phyloP scores from a whole-genome alignment of 495 filamentous ascomycete species.

The Tuber umbilicatum region DNA sequence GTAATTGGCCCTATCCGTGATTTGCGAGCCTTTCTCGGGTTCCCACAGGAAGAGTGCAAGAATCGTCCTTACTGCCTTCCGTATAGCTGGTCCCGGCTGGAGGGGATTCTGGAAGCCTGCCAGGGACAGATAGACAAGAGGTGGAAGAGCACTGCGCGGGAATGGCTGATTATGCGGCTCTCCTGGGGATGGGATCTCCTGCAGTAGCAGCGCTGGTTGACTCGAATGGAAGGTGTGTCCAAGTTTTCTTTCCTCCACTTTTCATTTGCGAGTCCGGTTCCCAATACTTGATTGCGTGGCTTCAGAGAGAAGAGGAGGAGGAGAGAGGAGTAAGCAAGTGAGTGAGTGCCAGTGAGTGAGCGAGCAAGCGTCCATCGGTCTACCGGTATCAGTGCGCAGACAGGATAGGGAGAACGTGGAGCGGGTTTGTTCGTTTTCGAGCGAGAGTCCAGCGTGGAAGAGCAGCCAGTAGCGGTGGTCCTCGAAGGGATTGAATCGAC shows the following conservation, averaged over 20 bases:
- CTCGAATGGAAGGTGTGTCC: slow-evolving; percentile 37
- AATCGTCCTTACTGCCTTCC: slow-evolving; percentile 34
- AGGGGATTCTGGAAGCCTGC: slow-evolving; percentile 37
- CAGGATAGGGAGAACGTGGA: not conserved
- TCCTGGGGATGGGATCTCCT: slow-evolving; percentile 38
- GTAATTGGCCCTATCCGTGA: slow-evolving; percentile 30
- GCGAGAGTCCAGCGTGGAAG: not conserved
- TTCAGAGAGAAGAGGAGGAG: slow-evolving; percentile 33
- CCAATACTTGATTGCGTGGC: slow-evolving; percentile 32
- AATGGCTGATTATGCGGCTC: slow-evolving; percentile 40
- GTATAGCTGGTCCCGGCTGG: slow-evolving; percentile 31
- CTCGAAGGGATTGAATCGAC: slow-evolving; percentile 17
- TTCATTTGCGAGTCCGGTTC: slow-evolving; percentile 34
- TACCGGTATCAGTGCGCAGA: not conserved
- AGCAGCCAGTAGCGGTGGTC: slow-evolving; percentile 17
- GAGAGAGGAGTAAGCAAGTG: slow-evolving; percentile 23
- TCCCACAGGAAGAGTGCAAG: slow-evolving; percentile 31
- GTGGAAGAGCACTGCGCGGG: slow-evolving; percentile 13
- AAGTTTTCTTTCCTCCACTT: slow-evolving; percentile 35
- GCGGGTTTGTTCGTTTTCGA: not conserved
- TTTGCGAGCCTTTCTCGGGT: slow-evolving; percentile 21
- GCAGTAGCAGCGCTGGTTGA: slow-evolving; percentile 33
- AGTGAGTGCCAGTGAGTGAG: not conserved
- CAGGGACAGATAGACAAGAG: slow-evolving; percentile 31
- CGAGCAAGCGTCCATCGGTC: not conserved